Base-by-base conservation (phyloP, 257 asterid genomes). In the Capsicum chinense region DNA sequence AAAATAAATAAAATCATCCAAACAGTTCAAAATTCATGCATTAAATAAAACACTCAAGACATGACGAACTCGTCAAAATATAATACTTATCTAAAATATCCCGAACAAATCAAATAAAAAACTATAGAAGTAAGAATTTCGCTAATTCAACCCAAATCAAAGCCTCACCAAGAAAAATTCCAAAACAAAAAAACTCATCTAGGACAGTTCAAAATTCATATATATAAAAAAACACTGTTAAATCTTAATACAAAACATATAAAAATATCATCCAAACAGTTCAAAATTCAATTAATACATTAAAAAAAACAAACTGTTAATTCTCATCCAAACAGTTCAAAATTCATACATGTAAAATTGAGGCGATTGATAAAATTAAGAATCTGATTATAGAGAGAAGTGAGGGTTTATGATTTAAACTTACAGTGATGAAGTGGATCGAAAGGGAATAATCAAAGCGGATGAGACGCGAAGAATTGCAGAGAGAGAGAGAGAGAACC, bases 351-450 rank as follows among this genome's bases (percentile, higher is more conserved):
- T 39, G 44, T 39, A 39, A 39, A 39, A 39, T 39, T 39, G 44
- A 39, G 44, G 44, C 44, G 44, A 71, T 0, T n/a, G n/a, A 19
- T 19, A 73, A 47, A 74, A 50, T 12, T 74, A 74, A 50, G 42
- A 60, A 74, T 52, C 80, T 50, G 17, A 37, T 39, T 68, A 68
- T 1, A 47, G 21, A 56, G 62, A 58, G 57, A 37, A 4, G 64
- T 48, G 54, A 67, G 86, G 84, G 83, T 85, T 78, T 86, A 44
- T 19, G 71, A 59, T 14, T 52, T 50, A 50, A 62, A 85, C 93
- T 90, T 87, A 93, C 94, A 86, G 84, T 80, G 57, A 80, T 85
- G 66, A 88, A 39, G 87, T 68, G 84, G 89, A 89, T 87, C 81
- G 87, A 89, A 87, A 52, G 21, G n/a, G 87, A 88, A 86, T 39